A percentile compares a stretch with the other conserved stretches of the same genome.
Conservation (phyloP, 768 basidiomycete species). For the Suillus ampliporus region DNA sequence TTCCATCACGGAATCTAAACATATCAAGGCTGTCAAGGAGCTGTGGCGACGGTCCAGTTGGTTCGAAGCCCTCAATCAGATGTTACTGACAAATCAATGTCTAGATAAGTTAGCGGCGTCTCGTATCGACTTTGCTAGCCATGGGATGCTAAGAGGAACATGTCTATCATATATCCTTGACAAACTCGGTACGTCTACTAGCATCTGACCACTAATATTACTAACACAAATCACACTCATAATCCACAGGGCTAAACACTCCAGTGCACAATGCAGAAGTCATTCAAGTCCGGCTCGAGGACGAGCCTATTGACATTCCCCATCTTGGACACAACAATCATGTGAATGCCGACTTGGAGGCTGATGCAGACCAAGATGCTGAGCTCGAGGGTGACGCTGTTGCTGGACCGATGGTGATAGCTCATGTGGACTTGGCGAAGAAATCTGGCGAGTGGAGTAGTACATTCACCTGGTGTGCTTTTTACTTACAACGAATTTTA, state of each 20-base stretch:
- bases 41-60: conserved; percentile 35
- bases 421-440: conserved; percentile 18
- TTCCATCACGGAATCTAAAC: conserved; percentile 43
- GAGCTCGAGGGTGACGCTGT: neutral
- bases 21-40: conserved; percentile 43
- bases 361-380: too few relatives aligned
- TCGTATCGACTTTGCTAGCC: conserved; percentile 20
- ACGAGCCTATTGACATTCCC: too few relatives aligned
- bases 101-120: conserved; percentile 20
- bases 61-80: conserved; percentile 17
- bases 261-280: too few relatives aligned
- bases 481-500: too few relatives aligned
- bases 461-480: too few relatives aligned
- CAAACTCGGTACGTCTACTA: conserved; percentile 8
- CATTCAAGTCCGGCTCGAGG: too few relatives aligned
- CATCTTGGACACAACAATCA: too few relatives aligned
- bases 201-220: too few relatives aligned
- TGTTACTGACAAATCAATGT: conserved; percentile 32
- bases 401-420: conserved; percentile 15
- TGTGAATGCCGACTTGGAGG: too few relatives aligned
- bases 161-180: conserved; percentile 2
- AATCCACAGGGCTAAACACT: too few relatives aligned
- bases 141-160: conserved; percentile 26
- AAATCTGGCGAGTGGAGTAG: neutral
- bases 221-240: too few relatives aligned